Evolutionary conservation across 805 yeast species (phyloP).

Genomic region (Limtongozyma cylindracea): DNA sequence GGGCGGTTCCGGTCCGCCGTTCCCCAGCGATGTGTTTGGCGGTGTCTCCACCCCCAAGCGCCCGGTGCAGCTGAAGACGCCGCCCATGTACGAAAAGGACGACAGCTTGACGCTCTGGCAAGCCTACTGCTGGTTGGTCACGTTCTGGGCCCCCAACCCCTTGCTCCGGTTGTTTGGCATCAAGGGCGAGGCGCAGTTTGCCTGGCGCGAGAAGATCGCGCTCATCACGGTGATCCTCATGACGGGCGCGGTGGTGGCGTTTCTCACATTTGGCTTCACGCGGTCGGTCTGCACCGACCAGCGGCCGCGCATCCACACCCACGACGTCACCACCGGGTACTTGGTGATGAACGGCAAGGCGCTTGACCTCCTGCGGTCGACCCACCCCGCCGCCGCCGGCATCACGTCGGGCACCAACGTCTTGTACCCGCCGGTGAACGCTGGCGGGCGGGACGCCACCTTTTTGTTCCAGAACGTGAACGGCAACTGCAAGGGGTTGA

Average conservation of each 20-base stretch:
- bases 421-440: conserved; percentile 64
- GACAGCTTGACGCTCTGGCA: too few species aligned
- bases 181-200: conserved; percentile 59
- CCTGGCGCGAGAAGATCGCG: conserved; percentile 94
- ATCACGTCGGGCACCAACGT: conserved; percentile 43
- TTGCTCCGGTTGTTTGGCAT: conserved; percentile 50
- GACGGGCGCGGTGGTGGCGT: conserved; percentile 63
- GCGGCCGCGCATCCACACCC: conserved; percentile 23
- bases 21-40: conserved; percentile 6
- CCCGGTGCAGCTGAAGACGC: too few species aligned
- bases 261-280: conserved; percentile 77
- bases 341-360: conserved; percentile 68
- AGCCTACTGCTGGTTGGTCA: conserved; percentile 50
- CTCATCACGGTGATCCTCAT: conserved; percentile 48
- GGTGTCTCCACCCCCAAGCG: too few species aligned
- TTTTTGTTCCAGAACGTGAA: conserved; percentile 80
- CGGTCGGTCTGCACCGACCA: conserved; percentile 41
- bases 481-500: conserved; percentile 65
- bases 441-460: conserved; percentile 73
- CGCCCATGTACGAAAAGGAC: too few species aligned
- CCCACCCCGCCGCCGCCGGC: conserved; percentile 71
- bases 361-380: conserved; percentile 40
- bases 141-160: conserved; percentile 85
- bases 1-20: too few species aligned
- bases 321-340: conserved; percentile 31